Percentiles rank a stretch among this genome's conserved stretches.
Evolutionary conservation across 2,329 filamentous ascomycete species (phyloP).

Genomic region (Huntiella omanensis): DNA sequence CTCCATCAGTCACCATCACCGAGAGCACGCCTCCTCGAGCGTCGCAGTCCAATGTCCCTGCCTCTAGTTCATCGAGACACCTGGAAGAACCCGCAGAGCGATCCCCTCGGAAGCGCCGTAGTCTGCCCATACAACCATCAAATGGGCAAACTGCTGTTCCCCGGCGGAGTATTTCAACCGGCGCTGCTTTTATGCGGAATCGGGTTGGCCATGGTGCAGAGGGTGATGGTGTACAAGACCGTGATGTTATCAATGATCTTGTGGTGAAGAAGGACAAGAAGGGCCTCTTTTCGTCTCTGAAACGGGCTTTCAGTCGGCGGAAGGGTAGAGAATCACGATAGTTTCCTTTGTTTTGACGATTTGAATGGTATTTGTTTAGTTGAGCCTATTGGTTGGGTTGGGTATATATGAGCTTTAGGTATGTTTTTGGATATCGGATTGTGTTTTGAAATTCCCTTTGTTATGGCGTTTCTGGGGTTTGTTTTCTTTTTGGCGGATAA

Average conservation of each 20-base stretch:
- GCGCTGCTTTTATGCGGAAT: conserved; percentile 15
- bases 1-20: not conserved
- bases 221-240: not conserved
- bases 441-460: not conserved
- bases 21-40: too few relatives aligned
- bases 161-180: conserved; percentile 14
- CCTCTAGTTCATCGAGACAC: too few relatives aligned
- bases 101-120: conserved; percentile 3
- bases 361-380: not conserved
- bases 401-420: not conserved
- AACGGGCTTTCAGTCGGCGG: conserved; percentile 10
- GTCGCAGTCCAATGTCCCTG: too few relatives aligned
- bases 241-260: not conserved
- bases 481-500: conserved; percentile 1
- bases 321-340: not conserved
- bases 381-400: not conserved
- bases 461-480: not conserved
- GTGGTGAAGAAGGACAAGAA: conserved; percentile 5
- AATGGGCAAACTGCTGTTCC: conserved; percentile 7
- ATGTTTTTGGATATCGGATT: not conserved
- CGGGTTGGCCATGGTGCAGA: conserved; percentile 5
- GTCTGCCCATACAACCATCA: not conserved
- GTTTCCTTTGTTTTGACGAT: not conserved
- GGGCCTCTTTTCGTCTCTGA: conserved; percentile 11
- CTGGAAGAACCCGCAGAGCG: too few relatives aligned